Conservation (phyloP, 2,329 filamentous ascomycete species). For the Colletotrichum godetiae region DNA sequence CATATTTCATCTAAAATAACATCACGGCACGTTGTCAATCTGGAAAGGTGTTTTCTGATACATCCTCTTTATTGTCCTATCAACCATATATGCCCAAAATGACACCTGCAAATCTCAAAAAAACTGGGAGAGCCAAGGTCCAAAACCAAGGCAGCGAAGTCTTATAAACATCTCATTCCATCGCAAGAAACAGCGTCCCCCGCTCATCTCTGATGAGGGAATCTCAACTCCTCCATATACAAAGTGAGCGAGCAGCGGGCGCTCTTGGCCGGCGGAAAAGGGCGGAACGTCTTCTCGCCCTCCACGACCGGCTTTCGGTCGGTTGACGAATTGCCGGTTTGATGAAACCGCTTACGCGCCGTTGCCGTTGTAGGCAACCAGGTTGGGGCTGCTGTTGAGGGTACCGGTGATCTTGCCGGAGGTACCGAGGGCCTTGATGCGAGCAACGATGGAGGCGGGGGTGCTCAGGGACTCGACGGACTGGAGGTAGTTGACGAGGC, state of each 20-base stretch:
- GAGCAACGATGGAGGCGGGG: slow-evolving; percentile 53
- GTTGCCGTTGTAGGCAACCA: slow-evolving; percentile 60
- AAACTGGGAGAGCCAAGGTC: background rate
- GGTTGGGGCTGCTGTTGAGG: slow-evolving; percentile 53
- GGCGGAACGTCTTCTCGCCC: slow-evolving; percentile 19
- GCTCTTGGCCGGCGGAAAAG: background rate
- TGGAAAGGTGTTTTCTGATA: background rate
- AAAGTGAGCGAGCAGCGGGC: background rate
- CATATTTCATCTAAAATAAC: background rate
- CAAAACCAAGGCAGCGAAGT: background rate
- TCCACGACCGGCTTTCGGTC: background rate
- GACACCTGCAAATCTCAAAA: background rate
- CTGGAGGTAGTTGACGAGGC: slow-evolving; percentile 68
- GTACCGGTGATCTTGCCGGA: slow-evolving; percentile 49
- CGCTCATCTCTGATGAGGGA: background rate
- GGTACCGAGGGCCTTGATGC: slow-evolving; percentile 55
- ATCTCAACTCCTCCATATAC: slow-evolving; percentile 1
- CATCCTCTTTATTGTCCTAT: slow-evolving; percentile 3
- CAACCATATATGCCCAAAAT: background rate
- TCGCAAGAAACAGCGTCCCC: background rate
- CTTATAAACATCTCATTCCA: background rate
- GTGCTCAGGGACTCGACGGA: slow-evolving; percentile 51
- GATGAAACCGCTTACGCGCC: slow-evolving; percentile 14
- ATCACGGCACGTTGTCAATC: background rate
- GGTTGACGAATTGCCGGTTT: background rate